phyloP scores from a whole-genome alignment of 2,329 filamentous ascomycete species.

The Botryosphaeria agaves region DNA sequence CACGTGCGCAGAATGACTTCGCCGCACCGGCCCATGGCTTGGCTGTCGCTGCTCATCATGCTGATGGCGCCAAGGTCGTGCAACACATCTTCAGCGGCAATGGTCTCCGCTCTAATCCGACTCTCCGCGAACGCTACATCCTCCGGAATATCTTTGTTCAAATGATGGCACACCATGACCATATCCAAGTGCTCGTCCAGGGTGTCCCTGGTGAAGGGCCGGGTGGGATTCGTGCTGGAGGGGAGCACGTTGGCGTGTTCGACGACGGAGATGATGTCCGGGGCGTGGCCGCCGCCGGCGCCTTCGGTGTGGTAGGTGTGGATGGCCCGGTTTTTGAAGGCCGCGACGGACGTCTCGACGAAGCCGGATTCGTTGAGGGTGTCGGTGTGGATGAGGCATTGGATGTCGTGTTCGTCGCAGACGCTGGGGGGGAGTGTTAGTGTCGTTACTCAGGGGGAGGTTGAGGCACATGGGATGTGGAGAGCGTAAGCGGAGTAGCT shows the following conservation, averaged over 20 bases:
- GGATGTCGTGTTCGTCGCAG: constrained; percentile 82
- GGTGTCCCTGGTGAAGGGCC: constrained; percentile 81
- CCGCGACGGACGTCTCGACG: constrained; percentile 75
- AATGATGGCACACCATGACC: constrained; percentile 95
- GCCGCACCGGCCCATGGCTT: constrained; percentile 92
- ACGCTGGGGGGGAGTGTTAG: constrained; percentile 25
- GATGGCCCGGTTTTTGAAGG: constrained; percentile 74
- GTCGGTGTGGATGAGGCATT: constrained; percentile 89
- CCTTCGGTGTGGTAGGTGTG: constrained; percentile 97
- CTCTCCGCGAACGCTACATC: constrained; percentile 92
- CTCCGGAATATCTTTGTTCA: constrained; percentile 83
- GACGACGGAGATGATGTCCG: constrained; percentile 89
- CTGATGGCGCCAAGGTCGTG: constrained; percentile 90
- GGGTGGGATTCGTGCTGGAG: constrained; percentile 79
- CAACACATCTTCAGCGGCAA: constrained; percentile 88
- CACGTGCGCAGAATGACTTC: constrained; percentile 87
- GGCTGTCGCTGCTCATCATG: constrained; percentile 93
- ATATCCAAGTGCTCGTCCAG: constrained; percentile 95
- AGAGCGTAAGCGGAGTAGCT: neutral
- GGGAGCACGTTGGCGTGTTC: constrained; percentile 79
- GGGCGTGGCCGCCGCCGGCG: constrained; percentile 84
- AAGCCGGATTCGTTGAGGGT: constrained; percentile 96
- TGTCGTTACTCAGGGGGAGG: too few species aligned
- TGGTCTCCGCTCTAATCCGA: constrained; percentile 88
- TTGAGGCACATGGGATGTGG: neutral